Percentiles rank a stretch among this genome's conserved stretches.
Conservation (phyloP, 371 early-diverging fungal genomes). For the Choanephora cucurbitarum region DNA sequence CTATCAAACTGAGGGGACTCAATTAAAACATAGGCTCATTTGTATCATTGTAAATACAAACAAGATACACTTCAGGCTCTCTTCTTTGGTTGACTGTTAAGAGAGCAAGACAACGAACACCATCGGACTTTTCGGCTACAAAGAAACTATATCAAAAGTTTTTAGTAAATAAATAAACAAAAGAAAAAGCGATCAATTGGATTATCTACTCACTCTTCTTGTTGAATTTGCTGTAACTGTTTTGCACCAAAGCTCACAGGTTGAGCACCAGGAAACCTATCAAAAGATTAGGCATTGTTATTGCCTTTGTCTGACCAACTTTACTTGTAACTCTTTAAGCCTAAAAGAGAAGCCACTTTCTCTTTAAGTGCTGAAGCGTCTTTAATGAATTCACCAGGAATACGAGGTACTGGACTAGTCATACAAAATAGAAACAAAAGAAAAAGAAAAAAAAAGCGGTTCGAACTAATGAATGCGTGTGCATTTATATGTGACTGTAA, state of each 20-base stretch:
- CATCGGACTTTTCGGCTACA: slow-evolving; percentile 99
- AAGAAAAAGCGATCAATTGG: no score
- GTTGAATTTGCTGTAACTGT: slow-evolving; percentile 71
- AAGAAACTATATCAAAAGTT: slow-evolving; percentile 84
- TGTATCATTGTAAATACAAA: slow-evolving; percentile 31
- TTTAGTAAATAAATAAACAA: no score
- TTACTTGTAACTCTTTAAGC: slow-evolving; percentile 47
- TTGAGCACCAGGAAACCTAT: slow-evolving; percentile 91
- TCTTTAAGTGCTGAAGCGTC: slow-evolving; percentile 33
- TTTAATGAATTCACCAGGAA: slow-evolving; percentile 48
- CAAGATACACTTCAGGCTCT: slow-evolving; percentile 66
- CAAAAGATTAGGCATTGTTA: background rate
- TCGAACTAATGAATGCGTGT: no score
- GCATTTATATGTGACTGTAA: no score
- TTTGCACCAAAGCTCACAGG: slow-evolving; percentile 85
- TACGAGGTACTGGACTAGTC: slow-evolving; percentile 42
- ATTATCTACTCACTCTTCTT: slow-evolving; percentile 63
- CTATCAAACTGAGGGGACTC: slow-evolving; percentile 72
- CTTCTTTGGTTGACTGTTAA: slow-evolving; percentile 47
- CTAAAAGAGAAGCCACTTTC: slow-evolving; percentile 39
- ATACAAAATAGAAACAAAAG: slow-evolving; percentile 17
- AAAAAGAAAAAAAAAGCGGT: slow-evolving; percentile 1
- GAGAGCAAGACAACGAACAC: slow-evolving; percentile 86
- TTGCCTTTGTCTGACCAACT: background rate
- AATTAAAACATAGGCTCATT: no score